Conservation (phyloP, 306 rosid species). For the Trifolium repens region DNA sequence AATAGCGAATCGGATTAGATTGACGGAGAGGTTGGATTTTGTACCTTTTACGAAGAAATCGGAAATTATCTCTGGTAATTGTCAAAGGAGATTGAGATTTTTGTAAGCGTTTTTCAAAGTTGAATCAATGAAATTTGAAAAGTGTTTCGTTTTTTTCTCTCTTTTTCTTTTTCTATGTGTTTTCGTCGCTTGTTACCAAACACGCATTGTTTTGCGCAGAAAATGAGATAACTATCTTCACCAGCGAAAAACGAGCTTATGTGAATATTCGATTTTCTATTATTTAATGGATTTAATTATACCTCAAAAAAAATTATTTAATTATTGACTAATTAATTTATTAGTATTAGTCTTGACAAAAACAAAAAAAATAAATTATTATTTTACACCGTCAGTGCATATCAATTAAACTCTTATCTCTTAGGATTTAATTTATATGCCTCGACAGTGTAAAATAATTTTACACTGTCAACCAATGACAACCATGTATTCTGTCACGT, state of each 20-base stretch:
- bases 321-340: too few species aligned
- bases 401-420: too few species aligned
- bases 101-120: slow-evolving; percentile 28
- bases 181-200: slow-evolving; percentile 50
- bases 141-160: slow-evolving; percentile 16
- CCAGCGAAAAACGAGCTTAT: slow-evolving; percentile 43
- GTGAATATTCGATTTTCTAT: slow-evolving; percentile 37
- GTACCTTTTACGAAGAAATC: slow-evolving; percentile 42
- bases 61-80: slow-evolving; percentile 7
- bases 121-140: slow-evolving; percentile 35
- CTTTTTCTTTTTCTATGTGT: slow-evolving; percentile 24
- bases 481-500: too few species aligned
- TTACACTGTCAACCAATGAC: too few species aligned
- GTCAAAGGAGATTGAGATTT: slow-evolving; percentile 41
- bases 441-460: too few species aligned
- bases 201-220: slow-evolving; percentile 14
- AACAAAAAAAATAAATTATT: too few species aligned
- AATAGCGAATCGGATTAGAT: slow-evolving; percentile 36
- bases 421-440: too few species aligned
- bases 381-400: too few species aligned
- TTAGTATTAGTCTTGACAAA: too few species aligned
- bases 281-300: too few species aligned
- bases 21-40: slow-evolving; percentile 35
- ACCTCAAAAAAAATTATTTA: too few species aligned
- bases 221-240: slow-evolving; percentile 45